These are phyloP conservation scores for Xylariaceae sp. DNA, from an alignment of 2,329 filamentous ascomycete species.

Conservation along the genomic window DNA sequence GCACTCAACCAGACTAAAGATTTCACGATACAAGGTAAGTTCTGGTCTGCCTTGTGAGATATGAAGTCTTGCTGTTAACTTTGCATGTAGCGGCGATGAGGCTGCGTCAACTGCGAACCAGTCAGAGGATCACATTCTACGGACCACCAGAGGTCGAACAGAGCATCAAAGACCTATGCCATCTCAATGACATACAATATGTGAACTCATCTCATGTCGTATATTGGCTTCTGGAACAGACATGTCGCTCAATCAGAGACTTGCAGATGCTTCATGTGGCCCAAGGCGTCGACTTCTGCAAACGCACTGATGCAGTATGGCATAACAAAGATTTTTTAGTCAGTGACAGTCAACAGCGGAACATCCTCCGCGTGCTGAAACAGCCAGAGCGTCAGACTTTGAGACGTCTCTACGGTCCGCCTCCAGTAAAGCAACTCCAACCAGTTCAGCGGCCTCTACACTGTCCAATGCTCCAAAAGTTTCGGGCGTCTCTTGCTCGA, in stretches of 20 bases:
- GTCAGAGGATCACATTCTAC: constrained; percentile 55
- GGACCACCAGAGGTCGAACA: constrained; percentile 59
- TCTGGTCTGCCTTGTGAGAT: not conserved
- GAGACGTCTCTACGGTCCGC: constrained; percentile 52
- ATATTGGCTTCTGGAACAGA: constrained; percentile 62
- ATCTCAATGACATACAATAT: constrained; percentile 21
- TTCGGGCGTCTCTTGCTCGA: not conserved
- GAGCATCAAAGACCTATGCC: constrained; percentile 50
- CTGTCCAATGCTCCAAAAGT: constrained; percentile 5
- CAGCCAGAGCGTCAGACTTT: constrained; percentile 57
- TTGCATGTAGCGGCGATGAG: constrained; percentile 58
- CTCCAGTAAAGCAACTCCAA: not conserved
- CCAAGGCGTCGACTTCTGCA: constrained; percentile 60
- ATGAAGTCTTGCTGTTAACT: not conserved
- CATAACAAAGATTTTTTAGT: constrained; percentile 40
- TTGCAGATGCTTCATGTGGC: constrained; percentile 56
- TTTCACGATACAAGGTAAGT: constrained; percentile 56
- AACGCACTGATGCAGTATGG: constrained; percentile 47
- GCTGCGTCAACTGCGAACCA: constrained; percentile 53
- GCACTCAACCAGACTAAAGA: constrained; percentile 59
- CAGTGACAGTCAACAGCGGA: constrained; percentile 29
- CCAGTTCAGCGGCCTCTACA: not conserved
- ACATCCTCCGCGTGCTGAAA: constrained; percentile 37
- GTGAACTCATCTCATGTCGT: constrained; percentile 49
- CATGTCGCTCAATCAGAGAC: constrained; percentile 57